These are phyloP conservation scores for Candida ovalis DNA, from an alignment of 805 yeast species.

Conservation along the genomic window DNA sequence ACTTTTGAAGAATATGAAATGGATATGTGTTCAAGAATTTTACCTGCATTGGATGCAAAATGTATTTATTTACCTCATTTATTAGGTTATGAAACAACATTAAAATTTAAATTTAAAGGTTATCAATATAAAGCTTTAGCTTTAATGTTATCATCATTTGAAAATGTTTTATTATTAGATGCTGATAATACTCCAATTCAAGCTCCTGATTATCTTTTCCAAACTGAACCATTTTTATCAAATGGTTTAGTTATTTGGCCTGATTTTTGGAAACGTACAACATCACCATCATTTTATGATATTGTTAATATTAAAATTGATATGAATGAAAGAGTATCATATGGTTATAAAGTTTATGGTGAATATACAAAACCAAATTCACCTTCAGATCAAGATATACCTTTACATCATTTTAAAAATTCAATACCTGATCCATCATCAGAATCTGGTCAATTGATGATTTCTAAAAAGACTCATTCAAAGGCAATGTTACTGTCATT, in stretches of 20 bases:
- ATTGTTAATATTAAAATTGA: constrained; percentile 44
- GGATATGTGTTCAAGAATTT: constrained; percentile 56
- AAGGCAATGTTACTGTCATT: constrained; percentile 50
- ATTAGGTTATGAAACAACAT: constrained; percentile 48
- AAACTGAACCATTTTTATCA: constrained; percentile 48
- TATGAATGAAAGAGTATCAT: constrained; percentile 33
- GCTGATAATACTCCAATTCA: constrained; percentile 69
- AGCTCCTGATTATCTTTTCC: constrained; percentile 55
- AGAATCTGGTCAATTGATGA: constrained; percentile 62
- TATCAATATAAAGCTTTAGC: constrained; percentile 70
- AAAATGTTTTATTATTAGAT: constrained; percentile 63
- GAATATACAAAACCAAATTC: constrained; percentile 23
- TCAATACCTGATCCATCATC: constrained; percentile 61
- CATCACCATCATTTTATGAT: constrained; percentile 46
- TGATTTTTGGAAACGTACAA: constrained; percentile 50
- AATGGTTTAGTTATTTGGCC: constrained; percentile 49
- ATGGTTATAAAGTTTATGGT: constrained; percentile 37
- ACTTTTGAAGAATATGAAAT: constrained; percentile 63
- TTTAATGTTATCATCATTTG: constrained; percentile 62
- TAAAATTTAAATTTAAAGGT: constrained; percentile 44
- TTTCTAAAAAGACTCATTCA: constrained; percentile 53
- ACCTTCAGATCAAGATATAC: constrained; percentile 32
- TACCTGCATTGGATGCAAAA: constrained; percentile 58
- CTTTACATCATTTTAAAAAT: constrained; percentile 57
- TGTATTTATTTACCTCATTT: constrained; percentile 61